These are phyloP conservation scores for Linderniella brevidens DNA, from an alignment of 257 asterid genomes.

Conservation along the genomic window DNA sequence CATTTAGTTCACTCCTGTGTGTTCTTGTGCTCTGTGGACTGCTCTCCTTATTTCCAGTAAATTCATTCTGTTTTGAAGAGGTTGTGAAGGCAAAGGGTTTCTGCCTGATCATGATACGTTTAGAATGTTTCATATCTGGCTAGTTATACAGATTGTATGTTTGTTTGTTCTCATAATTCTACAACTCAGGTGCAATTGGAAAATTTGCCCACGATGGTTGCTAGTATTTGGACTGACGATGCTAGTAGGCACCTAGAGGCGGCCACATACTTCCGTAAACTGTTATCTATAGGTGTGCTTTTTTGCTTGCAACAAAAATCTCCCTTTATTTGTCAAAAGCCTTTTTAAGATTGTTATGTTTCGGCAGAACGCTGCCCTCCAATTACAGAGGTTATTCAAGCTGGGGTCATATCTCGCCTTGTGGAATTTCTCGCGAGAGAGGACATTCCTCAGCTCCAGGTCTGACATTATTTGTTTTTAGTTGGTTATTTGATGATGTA, in stretches of 20 bases:
- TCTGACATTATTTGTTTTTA: conserved; percentile 6
- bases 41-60: too few species aligned
- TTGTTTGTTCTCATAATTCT: not conserved
- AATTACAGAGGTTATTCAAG: conserved; percentile 61
- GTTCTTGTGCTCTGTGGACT: too few species aligned
- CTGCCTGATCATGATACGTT: not conserved
- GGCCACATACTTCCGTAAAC: conserved; percentile 52
- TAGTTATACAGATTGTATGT: conserved; percentile 3
- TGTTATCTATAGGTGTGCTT: conserved; percentile 55
- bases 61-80: too few species aligned
- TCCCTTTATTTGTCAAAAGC: not conserved
- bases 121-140: too few species aligned
- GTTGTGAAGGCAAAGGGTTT: too few species aligned
- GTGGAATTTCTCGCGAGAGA: conserved; percentile 66
- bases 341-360: conserved; percentile 1
- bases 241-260: conserved; percentile 46
- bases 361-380: conserved; percentile 70
- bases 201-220: conserved; percentile 63
- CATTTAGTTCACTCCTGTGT: too few species aligned
- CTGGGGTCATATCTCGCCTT: conserved; percentile 77
- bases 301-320: not conserved
- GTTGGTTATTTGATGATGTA: not conserved
- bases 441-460: conserved; percentile 84
- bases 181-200: conserved; percentile 33
- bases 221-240: conserved; percentile 62